Evolutionary conservation across 2,329 filamentous ascomycete genomes (phyloP).

Genomic region (Stagonosporopsis chrysanthemi): DNA sequence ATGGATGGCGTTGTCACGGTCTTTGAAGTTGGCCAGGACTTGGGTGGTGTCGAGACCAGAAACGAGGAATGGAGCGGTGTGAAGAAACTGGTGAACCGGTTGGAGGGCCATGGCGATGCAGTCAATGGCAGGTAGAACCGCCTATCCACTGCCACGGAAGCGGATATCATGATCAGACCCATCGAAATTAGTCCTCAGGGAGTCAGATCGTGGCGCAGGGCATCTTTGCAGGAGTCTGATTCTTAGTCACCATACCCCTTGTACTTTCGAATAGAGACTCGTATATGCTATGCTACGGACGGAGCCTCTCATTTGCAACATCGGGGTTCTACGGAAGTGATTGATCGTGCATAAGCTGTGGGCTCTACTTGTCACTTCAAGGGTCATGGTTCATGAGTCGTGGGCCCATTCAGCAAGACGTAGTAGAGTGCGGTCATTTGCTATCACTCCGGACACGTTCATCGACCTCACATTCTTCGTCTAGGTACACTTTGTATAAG

Average conservation of each 20-base stretch:
- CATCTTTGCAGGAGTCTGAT: conserved; percentile 19
- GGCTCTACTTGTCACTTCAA: too few relatives aligned
- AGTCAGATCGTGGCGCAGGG: neutral
- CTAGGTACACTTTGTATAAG: too few relatives aligned
- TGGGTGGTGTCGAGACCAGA: conserved; percentile 86
- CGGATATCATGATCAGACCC: too few relatives aligned
- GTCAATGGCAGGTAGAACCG: conserved; percentile 33
- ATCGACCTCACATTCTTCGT: too few relatives aligned
- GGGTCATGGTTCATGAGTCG: too few relatives aligned
- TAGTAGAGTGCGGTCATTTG: too few relatives aligned
- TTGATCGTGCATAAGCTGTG: neutral
- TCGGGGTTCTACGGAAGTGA: neutral
- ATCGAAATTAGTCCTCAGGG: neutral
- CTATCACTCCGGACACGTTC: too few relatives aligned
- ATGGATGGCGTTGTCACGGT: conserved; percentile 90
- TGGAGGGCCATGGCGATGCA: conserved; percentile 61
- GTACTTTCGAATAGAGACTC: conserved; percentile 7
- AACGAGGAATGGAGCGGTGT: conserved; percentile 92
- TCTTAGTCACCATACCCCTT: conserved; percentile 23
- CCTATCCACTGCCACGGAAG: neutral
- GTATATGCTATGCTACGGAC: neutral
- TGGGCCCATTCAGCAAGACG: too few relatives aligned
- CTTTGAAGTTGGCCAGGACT: conserved; percentile 85
- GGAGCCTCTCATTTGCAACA: neutral
- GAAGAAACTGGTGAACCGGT: conserved; percentile 82